Conservation (phyloP, 1,284 basidiomycete genomes). For the Apiotrichum laibachii region DNA sequence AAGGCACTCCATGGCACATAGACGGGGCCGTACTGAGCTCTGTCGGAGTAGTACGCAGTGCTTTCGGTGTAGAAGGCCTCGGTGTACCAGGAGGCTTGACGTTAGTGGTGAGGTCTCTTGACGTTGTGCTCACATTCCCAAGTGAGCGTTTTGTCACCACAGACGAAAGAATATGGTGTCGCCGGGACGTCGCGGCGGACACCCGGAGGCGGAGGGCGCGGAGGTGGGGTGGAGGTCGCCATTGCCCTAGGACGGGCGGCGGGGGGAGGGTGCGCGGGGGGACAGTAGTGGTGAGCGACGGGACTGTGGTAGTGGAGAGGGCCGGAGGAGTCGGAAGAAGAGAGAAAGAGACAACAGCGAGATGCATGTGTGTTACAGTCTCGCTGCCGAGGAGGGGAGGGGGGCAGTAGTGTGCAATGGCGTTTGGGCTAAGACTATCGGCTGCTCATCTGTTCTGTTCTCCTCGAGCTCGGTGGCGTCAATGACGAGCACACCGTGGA, state of each 20-base stretch:
- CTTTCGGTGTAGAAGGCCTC: conserved; percentile 33
- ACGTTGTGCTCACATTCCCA: conserved; percentile 22
- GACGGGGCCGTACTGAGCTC: conserved; percentile 33
- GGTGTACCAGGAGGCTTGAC: conserved; percentile 33
- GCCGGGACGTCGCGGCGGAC: background rate
- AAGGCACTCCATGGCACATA: conserved; percentile 33
- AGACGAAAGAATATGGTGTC: conserved; percentile 20
- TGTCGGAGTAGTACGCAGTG: conserved; percentile 29
- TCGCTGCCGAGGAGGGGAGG: too few relatives aligned
- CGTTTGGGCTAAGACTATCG: too few relatives aligned
- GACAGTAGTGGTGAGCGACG: background rate
- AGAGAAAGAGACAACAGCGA: too few relatives aligned
- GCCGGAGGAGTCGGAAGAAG: background rate
- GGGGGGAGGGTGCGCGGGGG: background rate
- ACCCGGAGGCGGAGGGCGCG: background rate
- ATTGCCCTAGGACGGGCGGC: background rate
- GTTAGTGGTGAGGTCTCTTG: background rate
- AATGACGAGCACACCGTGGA: too few relatives aligned
- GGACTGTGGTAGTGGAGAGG: background rate
- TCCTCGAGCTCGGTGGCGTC: too few relatives aligned
- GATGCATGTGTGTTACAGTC: too few relatives aligned
- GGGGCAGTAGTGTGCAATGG: too few relatives aligned
- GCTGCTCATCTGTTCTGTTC: too few relatives aligned
- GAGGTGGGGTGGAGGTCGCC: background rate
- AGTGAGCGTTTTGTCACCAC: conserved; percentile 23